Percentiles rank a stretch among this genome's conserved stretches.
phyloP scores from a whole-genome alignment of 2,329 filamentous ascomycete species.

The Amesomyces nigricolor region DNA sequence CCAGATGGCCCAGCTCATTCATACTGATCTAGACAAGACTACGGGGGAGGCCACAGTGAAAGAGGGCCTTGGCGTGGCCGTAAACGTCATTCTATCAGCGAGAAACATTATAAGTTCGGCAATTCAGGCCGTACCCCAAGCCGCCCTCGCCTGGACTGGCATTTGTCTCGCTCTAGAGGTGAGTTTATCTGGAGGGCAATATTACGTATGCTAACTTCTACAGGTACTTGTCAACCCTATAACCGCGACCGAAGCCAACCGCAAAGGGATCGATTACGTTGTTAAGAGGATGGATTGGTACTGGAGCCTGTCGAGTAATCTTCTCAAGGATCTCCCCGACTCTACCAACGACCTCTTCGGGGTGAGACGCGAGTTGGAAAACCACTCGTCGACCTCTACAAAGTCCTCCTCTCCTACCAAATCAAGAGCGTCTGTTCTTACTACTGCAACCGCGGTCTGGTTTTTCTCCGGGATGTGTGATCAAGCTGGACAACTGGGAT shows the following conservation, averaged over 20 bases:
- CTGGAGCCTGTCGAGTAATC: constrained; percentile 28
- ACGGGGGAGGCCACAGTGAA: not conserved
- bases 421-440: constrained; percentile 36
- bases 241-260: constrained; percentile 28
- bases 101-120: constrained; percentile 18
- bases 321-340: constrained; percentile 26
- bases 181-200: constrained; percentile 1
- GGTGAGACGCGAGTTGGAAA: not conserved
- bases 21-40: constrained; percentile 4
- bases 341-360: constrained; percentile 14
- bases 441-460: constrained; percentile 27
- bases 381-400: constrained; percentile 30
- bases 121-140: constrained; percentile 30
- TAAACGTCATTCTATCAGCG: not conserved
- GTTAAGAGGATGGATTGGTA: constrained; percentile 37
- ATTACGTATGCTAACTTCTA: constrained; percentile 9
- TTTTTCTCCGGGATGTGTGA: constrained; percentile 27
- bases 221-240: constrained; percentile 32
- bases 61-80: not conserved
- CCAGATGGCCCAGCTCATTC: constrained; percentile 7
- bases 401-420: constrained; percentile 35
- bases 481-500: constrained; percentile 33
- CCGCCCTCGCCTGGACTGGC: constrained; percentile 35
- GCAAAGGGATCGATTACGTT: constrained; percentile 33
- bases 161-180: constrained; percentile 34